Evolutionary conservation across 2,329 filamentous ascomycete species (phyloP), one percentile per base, ranked within the genome.

Genomic region (Ascochyta fabae): DNA sequence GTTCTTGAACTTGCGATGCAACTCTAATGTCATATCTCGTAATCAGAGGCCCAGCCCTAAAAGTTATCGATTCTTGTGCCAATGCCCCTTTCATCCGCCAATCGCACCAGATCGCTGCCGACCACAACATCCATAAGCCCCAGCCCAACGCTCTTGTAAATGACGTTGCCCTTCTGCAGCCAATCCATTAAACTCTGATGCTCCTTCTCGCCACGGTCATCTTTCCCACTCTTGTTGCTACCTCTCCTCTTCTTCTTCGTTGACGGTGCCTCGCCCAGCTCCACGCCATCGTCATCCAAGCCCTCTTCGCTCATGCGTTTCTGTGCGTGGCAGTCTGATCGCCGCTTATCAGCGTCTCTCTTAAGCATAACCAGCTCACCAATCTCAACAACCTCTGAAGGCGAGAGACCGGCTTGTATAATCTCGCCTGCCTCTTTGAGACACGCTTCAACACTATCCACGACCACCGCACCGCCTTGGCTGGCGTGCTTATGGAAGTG

Each of bases 351-450:
- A 2, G 80, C 80, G 48, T 84, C 83, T 42, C 81, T 75, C 69
- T 83, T 84, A 65, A 88, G 75, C 84, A 88, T 88, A 57, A 88
- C 76, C 43, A 97, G 79, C 71, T 97, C 93, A 3, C 93, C 94
- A 1, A 97, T 79, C 74, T 97, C 94, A 0, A 96, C 90, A 3
- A 97, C 83, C 65, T 96, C 88, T 41, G 86, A 83, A 0, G 90
- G 87, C 22, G 81, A 81, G 26, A 97, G 79, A 0, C 86, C 87
- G 0, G 91, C 91, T 62, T 91, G 86, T 9, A 96, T 88, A 43
- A 98, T 81, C 78, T 98, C 94, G 0, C 94, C 94, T 0, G 93
- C 90, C 71, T 96, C 91, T 65, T 88, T 87, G 39, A 96, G 73
- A 41, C 89, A 92, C 0, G 90, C 90, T 26, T 91, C 88, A 0